Evolutionary conservation across 306 rosid genomes (phyloP), one percentile per base, ranked within the genome.

Genomic region (Acacia confusa): DNA sequence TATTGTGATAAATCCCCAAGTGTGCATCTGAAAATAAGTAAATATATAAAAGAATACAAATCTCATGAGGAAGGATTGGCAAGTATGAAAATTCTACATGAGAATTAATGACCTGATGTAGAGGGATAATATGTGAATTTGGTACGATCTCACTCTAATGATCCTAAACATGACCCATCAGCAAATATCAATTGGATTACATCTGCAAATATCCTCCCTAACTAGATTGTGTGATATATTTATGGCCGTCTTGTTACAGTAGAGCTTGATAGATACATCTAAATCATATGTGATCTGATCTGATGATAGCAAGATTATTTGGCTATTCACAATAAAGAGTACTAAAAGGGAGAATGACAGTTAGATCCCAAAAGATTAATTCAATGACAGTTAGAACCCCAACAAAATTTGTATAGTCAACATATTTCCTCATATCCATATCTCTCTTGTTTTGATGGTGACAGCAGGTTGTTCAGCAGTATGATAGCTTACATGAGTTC

Each of bases 401-500:
- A 22, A 24, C 64, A 57, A 57, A 57, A 25, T 60, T 22, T 60
- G 3, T 60, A 11, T 60, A 60, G 32, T 60, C 16, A 63, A 63
- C 38, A 27, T 27, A 27, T 13, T 63, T 28, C 2, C 1, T 63
- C 68, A 63, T 63, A 4, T 76, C 80, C 70, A 47, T 82, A 20
- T 78, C 76, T 68, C 79, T 67, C 4, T 38, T 34, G 44, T 30
- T 66, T 70, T 83, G 30, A 57, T 78, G 81, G 81, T 81, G 76
- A 65, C 84, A 75, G 74, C 91, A 95, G 99, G 88, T 90, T 82
- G 75, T 90, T 85, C 66, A 77, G 32, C 89, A 84, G 77, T 88
- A 89, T 84, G 86, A 89, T 72, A 81, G 88, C 85, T 89, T 95
- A 67, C 91, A 87, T 75, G 93, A 91, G 85, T 93, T 91, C 89